Conservation (phyloP, 257 asterid species). For the Nicotiana undulata region DNA sequence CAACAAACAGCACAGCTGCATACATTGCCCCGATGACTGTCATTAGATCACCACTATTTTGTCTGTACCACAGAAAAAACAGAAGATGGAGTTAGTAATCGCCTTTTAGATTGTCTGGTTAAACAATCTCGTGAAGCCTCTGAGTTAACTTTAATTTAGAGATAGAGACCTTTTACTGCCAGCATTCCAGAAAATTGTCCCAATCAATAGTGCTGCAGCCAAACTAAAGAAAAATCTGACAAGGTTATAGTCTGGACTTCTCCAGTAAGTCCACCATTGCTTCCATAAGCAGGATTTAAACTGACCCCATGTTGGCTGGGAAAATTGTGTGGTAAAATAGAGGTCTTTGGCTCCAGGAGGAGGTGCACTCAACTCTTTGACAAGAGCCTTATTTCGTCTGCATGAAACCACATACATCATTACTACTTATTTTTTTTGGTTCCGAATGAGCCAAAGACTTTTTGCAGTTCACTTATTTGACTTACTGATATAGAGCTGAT, state of each 20-base stretch:
- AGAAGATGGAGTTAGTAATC: not conserved
- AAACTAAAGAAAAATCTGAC: constrained; percentile 41
- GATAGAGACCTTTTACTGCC: constrained; percentile 33
- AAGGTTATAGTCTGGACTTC: constrained; percentile 47
- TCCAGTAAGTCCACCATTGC: constrained; percentile 47
- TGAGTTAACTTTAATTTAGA: not conserved
- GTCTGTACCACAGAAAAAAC: constrained; percentile 15
- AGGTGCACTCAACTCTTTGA: constrained; percentile 30
- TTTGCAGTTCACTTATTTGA: not conserved
- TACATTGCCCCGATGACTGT: constrained; percentile 57
- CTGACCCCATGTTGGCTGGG: constrained; percentile 44
- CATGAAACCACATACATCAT: not conserved
- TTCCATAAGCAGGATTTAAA: constrained; percentile 43
- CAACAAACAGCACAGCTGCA: constrained; percentile 40
- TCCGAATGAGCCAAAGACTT: not conserved
- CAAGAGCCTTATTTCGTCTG: constrained; percentile 34
- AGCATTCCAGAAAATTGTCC: constrained; percentile 41
- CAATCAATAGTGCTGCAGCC: constrained; percentile 34
- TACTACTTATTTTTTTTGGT: not conserved
- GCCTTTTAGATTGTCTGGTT: not conserved
- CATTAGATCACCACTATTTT: constrained; percentile 27
- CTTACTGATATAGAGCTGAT: constrained; percentile 35
- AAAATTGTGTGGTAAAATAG: constrained; percentile 28
- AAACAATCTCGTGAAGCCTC: not conserved
- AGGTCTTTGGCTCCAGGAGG: constrained; percentile 34